Evolutionary conservation across 169 alveolate species (phyloP), one percentile per base, ranked within the genome.

Genomic region (Plasmodium blacklocki): DNA sequence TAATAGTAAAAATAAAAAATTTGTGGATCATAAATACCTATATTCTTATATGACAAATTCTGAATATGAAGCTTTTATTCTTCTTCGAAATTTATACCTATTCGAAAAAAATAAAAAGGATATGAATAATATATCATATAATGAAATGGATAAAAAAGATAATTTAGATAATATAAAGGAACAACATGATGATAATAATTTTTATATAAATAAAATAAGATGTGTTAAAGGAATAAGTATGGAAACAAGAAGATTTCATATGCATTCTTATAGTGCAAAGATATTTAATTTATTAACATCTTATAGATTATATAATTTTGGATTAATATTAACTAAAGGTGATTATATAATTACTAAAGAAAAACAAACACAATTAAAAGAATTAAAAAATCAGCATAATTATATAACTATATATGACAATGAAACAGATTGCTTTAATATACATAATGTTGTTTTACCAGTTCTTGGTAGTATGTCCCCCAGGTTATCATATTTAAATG

Each of bases 231-330:
- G 87, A 14, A 67, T 86, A n/a, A 56, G 87, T 43, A 86, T 86
- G 92, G 92, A 86, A 73, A 71, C 88, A 29, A 21, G 92, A 32
- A 39, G 92, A 70, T 86, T 86, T 52, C 92, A 86, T 64, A 86
- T 86, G 92, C 92, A 86, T 47, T 70, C 92, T 0, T 86, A 86
- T 52, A 86, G 88, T 66, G 86, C 92, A 50, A 86, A 86, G 39
- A 86, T 86, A 60, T 86, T 86, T 64, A 86, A 86, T 49, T 54
- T 86, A 67, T 29, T 86, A 73, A 86, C 92, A 14, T 86, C 92
- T 12, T 86, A 86, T n/a, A 52, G 92, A 54, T 72, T 86, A 54
- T 50, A 70, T 59, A 86, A 86, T 47, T 86, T 86, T 73, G 88
- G 92, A 54, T 8, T 64, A 3, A 52, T 26, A 3, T 66, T 73